Base-by-base conservation (phyloP, 495 filamentous ascomycete genomes). In the Aspergillus haitiensis region DNA sequence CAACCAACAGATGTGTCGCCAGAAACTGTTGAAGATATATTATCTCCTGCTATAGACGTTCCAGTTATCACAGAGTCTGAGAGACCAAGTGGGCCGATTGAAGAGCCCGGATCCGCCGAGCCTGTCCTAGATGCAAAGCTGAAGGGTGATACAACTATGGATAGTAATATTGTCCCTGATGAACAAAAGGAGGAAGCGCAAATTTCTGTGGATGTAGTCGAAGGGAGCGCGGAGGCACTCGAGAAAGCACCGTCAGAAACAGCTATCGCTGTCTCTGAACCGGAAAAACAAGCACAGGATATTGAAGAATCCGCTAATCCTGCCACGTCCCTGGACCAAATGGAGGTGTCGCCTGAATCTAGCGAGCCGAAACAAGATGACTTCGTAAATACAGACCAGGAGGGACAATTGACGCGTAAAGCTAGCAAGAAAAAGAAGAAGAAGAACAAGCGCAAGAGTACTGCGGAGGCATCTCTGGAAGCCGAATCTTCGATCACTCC, bases 401-500 rank as follows among this genome's bases (percentile, higher is more conserved):
- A 68, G 16, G 27, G 31, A 52, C 12, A 56, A 35, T 32, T 60
- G 7, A 39, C 57, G n/a, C 55, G 60, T n/a, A 66, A 68, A 46
- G 53, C 18, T 10, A 60, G 66, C 55, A 70, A 64, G 37, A 69
- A 71, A 54, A 67, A 62, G 34, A 66, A 70, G 52, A 67, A 67
- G 32, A 71, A 73, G 40, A 72, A 78, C 42, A 78, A 72, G 33
- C 72, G 72, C 7, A 70, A 66, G 47, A 60, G 50, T 32, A 42
- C 39, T 10, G 39, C 46, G 16, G 52, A 60, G 50, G n/a, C 51
- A n/a, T 31, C 52, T 11, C 13, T 42, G 44, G 60, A 51, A 46
- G 32, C 13, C 55, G 48, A 48, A 15, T 11, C 46, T 15, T 54
- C 31, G 8, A 53, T 50, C 5, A 15, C 31, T 8, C 18, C 51